Conservation (phyloP, 192 early-diverging fungal species). For the Chytriomyces hyalinus region DNA sequence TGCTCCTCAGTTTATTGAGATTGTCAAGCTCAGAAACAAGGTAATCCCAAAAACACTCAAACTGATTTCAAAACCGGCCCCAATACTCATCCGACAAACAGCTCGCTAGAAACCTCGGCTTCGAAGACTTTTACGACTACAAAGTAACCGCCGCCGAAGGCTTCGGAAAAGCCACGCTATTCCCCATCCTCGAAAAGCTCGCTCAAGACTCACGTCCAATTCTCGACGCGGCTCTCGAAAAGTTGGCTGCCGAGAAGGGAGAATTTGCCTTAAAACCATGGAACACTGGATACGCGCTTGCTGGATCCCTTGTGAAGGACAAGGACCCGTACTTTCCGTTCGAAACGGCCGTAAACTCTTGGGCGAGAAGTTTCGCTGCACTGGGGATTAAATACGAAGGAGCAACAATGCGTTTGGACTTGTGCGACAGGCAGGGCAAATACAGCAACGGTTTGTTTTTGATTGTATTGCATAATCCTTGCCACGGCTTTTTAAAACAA, state of each 20-base stretch:
- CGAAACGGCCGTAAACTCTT: constrained; percentile 33
- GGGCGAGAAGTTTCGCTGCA: constrained; percentile 40
- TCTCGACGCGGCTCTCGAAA: constrained; percentile 22
- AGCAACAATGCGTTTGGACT: constrained; percentile 38
- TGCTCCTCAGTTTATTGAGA: constrained; percentile 35
- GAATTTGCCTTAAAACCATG: constrained; percentile 28
- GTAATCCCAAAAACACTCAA: too few relatives aligned
- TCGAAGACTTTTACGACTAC: constrained; percentile 38
- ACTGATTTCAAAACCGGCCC: too few relatives aligned
- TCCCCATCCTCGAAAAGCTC: constrained; percentile 41
- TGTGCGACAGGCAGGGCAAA: constrained; percentile 41
- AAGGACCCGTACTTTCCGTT: constrained; percentile 33
- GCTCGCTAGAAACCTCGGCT: constrained; percentile 37
- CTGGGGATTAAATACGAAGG: constrained; percentile 38
- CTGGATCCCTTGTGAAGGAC: constrained; percentile 22
- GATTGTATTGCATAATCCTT: not conserved
- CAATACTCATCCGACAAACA: not conserved
- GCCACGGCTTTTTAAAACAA: constrained; percentile 31
- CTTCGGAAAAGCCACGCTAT: constrained; percentile 34
- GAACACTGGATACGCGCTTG: constrained; percentile 26
- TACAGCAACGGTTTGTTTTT: constrained; percentile 34
- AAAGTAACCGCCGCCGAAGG: constrained; percentile 40
- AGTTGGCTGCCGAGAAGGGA: constrained; percentile 36
- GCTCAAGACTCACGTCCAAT: constrained; percentile 35
- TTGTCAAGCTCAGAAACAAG: constrained; percentile 39